Percentiles rank a stretch among this genome's conserved stretches.
phyloP scores from a whole-genome alignment of 225 moss, liverwort and hornwort species.

The Bryoerythrophyllum caledonicum region DNA sequence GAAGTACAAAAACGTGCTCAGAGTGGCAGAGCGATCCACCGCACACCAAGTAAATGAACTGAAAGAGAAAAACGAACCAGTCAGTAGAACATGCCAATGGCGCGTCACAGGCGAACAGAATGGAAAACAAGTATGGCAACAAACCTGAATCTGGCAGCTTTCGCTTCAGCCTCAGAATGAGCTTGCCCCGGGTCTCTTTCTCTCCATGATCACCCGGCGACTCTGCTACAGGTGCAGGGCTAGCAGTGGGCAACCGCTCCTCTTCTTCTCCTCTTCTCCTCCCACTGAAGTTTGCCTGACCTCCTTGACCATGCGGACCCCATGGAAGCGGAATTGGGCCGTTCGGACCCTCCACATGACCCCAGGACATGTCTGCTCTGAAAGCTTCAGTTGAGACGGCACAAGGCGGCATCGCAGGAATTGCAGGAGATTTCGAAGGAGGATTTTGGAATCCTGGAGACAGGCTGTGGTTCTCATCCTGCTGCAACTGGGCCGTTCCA shows the following conservation, averaged over 20 bases:
- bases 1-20: neutral
- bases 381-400: constrained; percentile 10
- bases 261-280: neutral
- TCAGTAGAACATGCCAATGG: neutral
- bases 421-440: constrained; percentile 2
- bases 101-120: neutral
- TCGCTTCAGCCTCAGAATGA: constrained; percentile 45
- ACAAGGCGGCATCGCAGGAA: constrained; percentile 10
- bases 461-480: constrained; percentile 1
- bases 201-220: constrained; percentile 17
- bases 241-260: neutral
- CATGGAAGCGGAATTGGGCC: constrained; percentile 29
- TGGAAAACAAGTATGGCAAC: neutral
- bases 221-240: constrained; percentile 5
- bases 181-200: constrained; percentile 37
- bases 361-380: constrained; percentile 14
- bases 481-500: neutral
- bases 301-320: constrained; percentile 6
- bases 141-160: constrained; percentile 34
- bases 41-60: neutral
- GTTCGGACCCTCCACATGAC: constrained; percentile 22
- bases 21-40: neutral
- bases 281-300: neutral
- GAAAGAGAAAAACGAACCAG: neutral
- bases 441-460: constrained; percentile 21